A percentile compares a stretch with the other conserved stretches of the same genome.
Conservation (phyloP, 179 eudicot species). For the Silene coronaria region DNA sequence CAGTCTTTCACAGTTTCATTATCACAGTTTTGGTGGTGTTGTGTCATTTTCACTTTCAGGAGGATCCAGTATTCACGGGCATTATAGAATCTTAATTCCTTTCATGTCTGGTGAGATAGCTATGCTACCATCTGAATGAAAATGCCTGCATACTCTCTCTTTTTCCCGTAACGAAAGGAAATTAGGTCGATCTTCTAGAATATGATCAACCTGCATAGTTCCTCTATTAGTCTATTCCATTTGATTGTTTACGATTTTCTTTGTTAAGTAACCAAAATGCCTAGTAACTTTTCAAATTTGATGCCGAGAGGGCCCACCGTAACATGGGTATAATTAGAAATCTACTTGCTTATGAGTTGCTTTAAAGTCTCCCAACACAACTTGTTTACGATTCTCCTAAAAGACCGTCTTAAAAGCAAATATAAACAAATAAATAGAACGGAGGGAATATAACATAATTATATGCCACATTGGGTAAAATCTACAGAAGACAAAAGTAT, state of each 20-base stretch:
- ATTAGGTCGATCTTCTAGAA: too few species aligned
- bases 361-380: too few species aligned
- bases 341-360: too few species aligned
- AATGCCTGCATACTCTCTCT: conserved; percentile 3
- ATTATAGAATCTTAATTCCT: conserved; percentile 19
- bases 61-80: conserved; percentile 13
- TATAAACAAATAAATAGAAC: background rate
- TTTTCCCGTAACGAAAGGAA: background rate
- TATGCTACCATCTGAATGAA: background rate
- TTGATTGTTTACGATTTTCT: background rate
- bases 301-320: too few species aligned
- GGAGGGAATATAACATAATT: conserved; percentile 1
- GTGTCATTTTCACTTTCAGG: conserved; percentile 19
- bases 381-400: too few species aligned
- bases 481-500: conserved; percentile 1
- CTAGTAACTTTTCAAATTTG: too few species aligned
- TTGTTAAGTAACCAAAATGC: too few species aligned
- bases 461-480: conserved; percentile 7
- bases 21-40: background rate
- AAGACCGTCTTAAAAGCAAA: background rate
- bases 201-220: too few species aligned
- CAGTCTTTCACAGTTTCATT: conserved; percentile 10
- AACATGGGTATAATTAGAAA: too few species aligned
- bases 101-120: conserved; percentile 2
- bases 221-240: too few species aligned